Conservation (phyloP, 495 filamentous ascomycete genomes). For the Usnea hakonensis region DNA sequence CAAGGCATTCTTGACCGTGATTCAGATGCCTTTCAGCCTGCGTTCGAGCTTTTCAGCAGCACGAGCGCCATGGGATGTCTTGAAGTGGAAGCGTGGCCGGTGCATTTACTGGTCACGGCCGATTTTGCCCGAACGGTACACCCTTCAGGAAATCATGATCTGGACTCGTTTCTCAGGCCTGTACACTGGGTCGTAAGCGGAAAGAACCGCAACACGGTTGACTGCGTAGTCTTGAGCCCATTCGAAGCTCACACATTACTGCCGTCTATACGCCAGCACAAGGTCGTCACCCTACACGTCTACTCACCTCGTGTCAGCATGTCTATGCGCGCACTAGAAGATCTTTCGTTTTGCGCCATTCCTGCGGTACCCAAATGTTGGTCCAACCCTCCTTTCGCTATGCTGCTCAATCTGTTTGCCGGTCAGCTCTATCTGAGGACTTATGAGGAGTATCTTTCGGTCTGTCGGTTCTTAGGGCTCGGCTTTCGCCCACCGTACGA, state of each 20-base stretch:
- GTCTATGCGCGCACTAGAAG: slow-evolving; percentile 39
- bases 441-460: slow-evolving; percentile 43
- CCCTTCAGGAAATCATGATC: too few species aligned
- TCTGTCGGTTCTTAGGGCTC: slow-evolving; percentile 49
- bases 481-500: slow-evolving; percentile 21
- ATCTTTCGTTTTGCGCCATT: slow-evolving; percentile 35
- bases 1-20: slow-evolving; percentile 22
- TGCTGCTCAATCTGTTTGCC: slow-evolving; percentile 57
- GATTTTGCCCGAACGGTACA: too few species aligned
- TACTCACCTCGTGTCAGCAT: slow-evolving; percentile 50
- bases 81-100: slow-evolving; percentile 33
- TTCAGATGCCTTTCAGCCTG: slow-evolving; percentile 36
- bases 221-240: slow-evolving; percentile 50
- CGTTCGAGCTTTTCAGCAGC: slow-evolving; percentile 38
- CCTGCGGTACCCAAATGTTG: slow-evolving; percentile 15
- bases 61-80: slow-evolving; percentile 35
- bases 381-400: slow-evolving; percentile 12
- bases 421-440: slow-evolving; percentile 55
- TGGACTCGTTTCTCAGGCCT: slow-evolving; percentile 49
- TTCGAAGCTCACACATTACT: slow-evolving; percentile 52
- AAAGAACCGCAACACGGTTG: slow-evolving; percentile 15
- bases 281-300: slow-evolving; percentile 42
- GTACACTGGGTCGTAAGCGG: slow-evolving; percentile 53
- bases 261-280: slow-evolving; percentile 30
- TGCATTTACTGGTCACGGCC: slow-evolving; percentile 41